Evolutionary conservation across 169 alveolate genomes (phyloP), one percentile per base, ranked within the genome.

Genomic region (Eimeria acervulina): DNA sequence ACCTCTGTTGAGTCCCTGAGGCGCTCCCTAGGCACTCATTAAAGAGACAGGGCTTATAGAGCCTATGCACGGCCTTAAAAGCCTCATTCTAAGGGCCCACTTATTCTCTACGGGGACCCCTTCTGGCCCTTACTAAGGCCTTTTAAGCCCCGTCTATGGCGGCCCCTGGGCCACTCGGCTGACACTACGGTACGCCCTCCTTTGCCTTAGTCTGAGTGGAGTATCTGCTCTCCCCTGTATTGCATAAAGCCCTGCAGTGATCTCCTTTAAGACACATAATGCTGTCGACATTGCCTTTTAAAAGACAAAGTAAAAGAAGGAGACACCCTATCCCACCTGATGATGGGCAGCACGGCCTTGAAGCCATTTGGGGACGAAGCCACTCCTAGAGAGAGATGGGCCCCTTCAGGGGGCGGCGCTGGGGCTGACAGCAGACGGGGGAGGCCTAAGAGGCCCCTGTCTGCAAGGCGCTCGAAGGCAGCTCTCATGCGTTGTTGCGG

Each of bases 401-500:
- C 40, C 38, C 40, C 68, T 51, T 23, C 68, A n/a, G 51, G 51
- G 91, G 55, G 74, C 31, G 15, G 55, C 52, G 31, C 55, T 10
- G 44, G 55, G 38, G 47, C 44, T 26, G 42, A 13, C 52, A 36
- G 44, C 13, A 52, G 10, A 2, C 51, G 40, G 91, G 91, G 91
- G 10, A 83, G 70, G 76, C 91, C 91, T 13, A 83, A 52, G 33
- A 83, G 76, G 91, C 76, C 76, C 55, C 76, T 61, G 7, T 61
- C 91, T 28, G 91, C 91, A 6, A 83, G 91, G 28, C 91, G 36
- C 74, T 47, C 72, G 1, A 83, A 33, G 51, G 91, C 91, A 5
- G 70, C 76, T 13, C 40, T 61, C 91, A 83, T 83, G n/a, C 74
- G 91, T 38, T 83, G 91, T 76, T 83, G 91, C 12, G 91, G 91